These are phyloP conservation scores for Phyllosticta citrichinensis DNA, from an alignment of 2,329 filamentous ascomycete species.

Conservation along the genomic window DNA sequence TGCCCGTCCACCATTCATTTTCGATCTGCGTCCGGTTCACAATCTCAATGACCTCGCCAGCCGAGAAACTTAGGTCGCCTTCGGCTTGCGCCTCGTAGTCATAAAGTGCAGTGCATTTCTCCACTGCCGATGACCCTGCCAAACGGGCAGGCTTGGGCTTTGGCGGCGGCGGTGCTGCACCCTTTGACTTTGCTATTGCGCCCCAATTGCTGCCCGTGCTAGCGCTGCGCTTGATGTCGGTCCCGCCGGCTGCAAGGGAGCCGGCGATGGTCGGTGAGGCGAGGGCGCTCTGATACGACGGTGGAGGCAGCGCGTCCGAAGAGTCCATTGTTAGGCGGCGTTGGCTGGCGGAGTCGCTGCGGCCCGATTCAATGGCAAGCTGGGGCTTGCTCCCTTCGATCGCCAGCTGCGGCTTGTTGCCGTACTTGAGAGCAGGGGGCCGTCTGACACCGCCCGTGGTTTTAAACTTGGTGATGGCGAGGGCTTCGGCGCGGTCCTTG, in stretches of 20 bases:
- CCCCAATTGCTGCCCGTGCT: slow-evolving; percentile 27
- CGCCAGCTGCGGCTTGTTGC: slow-evolving; percentile 22
- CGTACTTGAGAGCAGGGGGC: slow-evolving; percentile 28
- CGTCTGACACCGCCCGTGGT: slow-evolving; percentile 57
- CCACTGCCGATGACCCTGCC: slow-evolving; percentile 52
- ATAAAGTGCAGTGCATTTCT: slow-evolving; percentile 84
- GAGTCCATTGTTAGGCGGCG: slow-evolving; percentile 23
- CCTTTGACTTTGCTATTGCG: slow-evolving; percentile 37
- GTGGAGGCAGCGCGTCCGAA: slow-evolving; percentile 28
- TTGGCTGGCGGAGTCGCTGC: slow-evolving; percentile 14
- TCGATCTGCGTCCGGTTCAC: slow-evolving; percentile 71
- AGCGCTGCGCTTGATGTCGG: slow-evolving; percentile 21
- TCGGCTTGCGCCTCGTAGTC: slow-evolving; percentile 95
- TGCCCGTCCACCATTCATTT: slow-evolving; percentile 96
- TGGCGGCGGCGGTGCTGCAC: slow-evolving; percentile 39
- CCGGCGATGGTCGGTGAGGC: slow-evolving; percentile 18
- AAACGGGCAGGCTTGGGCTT: slow-evolving; percentile 61
- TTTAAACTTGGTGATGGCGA: slow-evolving; percentile 86
- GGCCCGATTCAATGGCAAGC: slow-evolving; percentile 23
- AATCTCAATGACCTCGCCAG: slow-evolving; percentile 87
- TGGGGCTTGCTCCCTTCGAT: slow-evolving; percentile 24
- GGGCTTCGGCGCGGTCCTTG: slow-evolving; percentile 70
- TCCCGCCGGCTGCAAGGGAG: slow-evolving; percentile 12
- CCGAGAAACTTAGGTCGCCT: slow-evolving; percentile 81
- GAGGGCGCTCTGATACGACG: slow-evolving; percentile 26